These are phyloP conservation scores for Lonicera japonica DNA, from an alignment of 129 eudicot species.

Conservation along the genomic window DNA sequence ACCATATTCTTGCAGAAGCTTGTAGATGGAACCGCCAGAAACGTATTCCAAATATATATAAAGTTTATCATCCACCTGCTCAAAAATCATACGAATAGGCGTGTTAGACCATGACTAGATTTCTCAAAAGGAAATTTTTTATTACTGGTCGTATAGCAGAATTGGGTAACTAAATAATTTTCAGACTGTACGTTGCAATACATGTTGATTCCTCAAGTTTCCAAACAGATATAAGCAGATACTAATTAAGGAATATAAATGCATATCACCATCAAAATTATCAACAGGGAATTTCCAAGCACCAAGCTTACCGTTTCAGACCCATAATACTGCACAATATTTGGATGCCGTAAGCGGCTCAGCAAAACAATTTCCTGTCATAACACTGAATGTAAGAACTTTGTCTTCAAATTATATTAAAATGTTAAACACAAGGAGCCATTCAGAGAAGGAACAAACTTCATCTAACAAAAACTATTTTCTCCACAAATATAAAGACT, in stretches of 20 bases:
- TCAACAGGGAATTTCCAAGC: neutral
- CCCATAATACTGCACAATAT: constrained; percentile 93
- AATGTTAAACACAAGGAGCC: neutral
- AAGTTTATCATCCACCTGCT: constrained; percentile 83
- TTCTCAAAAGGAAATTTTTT: neutral
- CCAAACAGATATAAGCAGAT: neutral
- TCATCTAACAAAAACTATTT: constrained; percentile 4
- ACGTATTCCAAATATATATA: constrained; percentile 91
- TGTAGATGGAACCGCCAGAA: constrained; percentile 95
- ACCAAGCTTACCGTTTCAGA: constrained; percentile 61
- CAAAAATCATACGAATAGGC: constrained; percentile 12
- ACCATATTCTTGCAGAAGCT: constrained; percentile 94
- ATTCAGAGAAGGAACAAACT: neutral
- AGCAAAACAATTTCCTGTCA: constrained; percentile 73
- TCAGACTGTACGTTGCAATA: neutral
- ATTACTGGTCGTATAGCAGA: neutral
- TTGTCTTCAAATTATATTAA: neutral
- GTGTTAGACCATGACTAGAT: neutral
- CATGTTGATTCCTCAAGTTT: neutral
- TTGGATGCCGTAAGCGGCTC: constrained; percentile 92
- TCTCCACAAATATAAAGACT: constrained; percentile 1
- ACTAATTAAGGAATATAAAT: neutral
- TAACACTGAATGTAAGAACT: constrained; percentile 12
- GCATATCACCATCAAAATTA: neutral
- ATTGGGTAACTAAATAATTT: too few relatives aligned